Evolutionary conservation across 768 basidiomycete species (phyloP), one percentile per base, ranked within the genome.

Genomic region (Hericium coralloides): DNA sequence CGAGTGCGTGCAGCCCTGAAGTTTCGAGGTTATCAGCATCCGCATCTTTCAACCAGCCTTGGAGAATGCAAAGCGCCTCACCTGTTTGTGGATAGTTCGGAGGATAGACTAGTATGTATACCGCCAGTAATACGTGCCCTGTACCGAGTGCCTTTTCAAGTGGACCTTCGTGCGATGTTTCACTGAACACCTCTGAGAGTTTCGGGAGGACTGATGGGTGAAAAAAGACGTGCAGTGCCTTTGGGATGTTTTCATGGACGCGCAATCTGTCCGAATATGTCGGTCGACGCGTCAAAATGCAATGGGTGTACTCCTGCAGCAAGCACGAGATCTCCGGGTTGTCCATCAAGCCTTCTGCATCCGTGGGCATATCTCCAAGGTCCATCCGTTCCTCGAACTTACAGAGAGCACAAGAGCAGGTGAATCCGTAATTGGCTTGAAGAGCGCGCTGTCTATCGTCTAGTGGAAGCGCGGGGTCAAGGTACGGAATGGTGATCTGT

Each of bases 41-140:
- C 38, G 22, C 23, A 8, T 25, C 7, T 14, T 25, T 25, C 39
- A 54, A 5, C 7, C 49, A 31, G 12, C 17, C 10, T n/a, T 38
- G 9, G 38, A 26, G 26, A 17, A 60, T 8, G 20, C 23, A 53
- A 7, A 36, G 15, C 12, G 36, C 67, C 78, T 60, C 55, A 88
- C 90, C 90, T 23, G 84, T 88, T 61, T 90, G 87, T n/a, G 89
- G 90, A 67, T 89, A 90, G 64, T 86, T 85, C 2, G 69, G 71
- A 1, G 90, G 88, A 63, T 92, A 92, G 49, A 91, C 73, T 53
- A 87, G 65, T 12, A 78, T 64, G 67, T 92, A 92, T 7, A 88
- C 69, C 1, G 83, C 83, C 18, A 89, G 70, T 14, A 90, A 70
- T 1, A 79, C 77, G 38, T 75, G 63, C 14, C 90, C 89, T 12